A percentile compares a stretch with the other conserved stretches of the same genome.
Evolutionary conservation across 1,284 basidiomycete species (phyloP).

Genomic region (Schizopora paradoxa): DNA sequence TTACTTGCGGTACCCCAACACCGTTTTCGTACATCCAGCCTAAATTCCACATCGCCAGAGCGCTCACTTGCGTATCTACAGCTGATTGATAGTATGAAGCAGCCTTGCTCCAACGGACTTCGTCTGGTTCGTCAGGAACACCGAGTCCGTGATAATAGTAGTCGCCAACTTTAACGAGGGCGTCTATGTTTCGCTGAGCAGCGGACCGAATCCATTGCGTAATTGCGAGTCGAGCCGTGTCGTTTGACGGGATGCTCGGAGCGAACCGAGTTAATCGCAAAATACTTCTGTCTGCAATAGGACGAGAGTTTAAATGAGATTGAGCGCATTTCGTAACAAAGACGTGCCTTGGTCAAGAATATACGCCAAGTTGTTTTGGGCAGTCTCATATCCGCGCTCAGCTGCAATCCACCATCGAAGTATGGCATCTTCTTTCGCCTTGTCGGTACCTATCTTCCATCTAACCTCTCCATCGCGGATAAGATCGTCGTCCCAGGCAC

Average conservation of each 20-base stretch:
- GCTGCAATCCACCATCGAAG: slow-evolving; percentile 94
- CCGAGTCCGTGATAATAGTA: slow-evolving; percentile 91
- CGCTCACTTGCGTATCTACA: slow-evolving; percentile 85
- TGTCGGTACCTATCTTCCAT: slow-evolving; percentile 69
- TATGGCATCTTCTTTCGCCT: slow-evolving; percentile 68
- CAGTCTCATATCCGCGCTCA: slow-evolving; percentile 87
- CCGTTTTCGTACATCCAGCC: slow-evolving; percentile 99
- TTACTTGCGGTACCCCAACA: slow-evolving; percentile 78
- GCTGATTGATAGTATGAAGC: slow-evolving; percentile 91
- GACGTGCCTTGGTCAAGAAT: slow-evolving; percentile 81
- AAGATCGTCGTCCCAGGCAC: slow-evolving; percentile 84
- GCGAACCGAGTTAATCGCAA: slow-evolving; percentile 65
- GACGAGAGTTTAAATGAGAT: slow-evolving; percentile 2
- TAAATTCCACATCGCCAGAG: slow-evolving; percentile 96
- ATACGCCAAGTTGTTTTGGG: slow-evolving; percentile 95
- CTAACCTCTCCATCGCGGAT: slow-evolving; percentile 76
- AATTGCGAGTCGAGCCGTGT: slow-evolving; percentile 77
- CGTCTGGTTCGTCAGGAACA: slow-evolving; percentile 55
- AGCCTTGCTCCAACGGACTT: slow-evolving; percentile 75
- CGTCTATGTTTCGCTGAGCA: slow-evolving; percentile 89
- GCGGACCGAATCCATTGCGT: slow-evolving; percentile 95
- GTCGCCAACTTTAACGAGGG: slow-evolving; percentile 94
- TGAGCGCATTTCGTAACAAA: background rate
- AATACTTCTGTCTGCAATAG: slow-evolving; percentile 61
- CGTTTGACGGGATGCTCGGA: slow-evolving; percentile 63